Evolutionary conservation across 768 basidiomycete species (phyloP).

Genomic region (Termitomyces sp.): DNA sequence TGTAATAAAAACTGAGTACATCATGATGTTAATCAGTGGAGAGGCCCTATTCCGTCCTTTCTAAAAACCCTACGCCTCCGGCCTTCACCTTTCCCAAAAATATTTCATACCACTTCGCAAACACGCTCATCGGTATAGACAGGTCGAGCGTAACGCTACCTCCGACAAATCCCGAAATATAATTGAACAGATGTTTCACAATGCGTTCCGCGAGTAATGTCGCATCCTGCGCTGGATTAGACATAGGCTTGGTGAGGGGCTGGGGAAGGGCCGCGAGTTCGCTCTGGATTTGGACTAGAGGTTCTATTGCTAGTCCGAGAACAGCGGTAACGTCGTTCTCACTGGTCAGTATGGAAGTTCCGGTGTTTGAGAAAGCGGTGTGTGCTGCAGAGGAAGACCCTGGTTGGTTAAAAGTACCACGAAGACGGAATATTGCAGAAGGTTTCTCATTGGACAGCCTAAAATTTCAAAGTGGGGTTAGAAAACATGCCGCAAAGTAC

Average conservation of each 20-base stretch:
- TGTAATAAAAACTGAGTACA: background rate
- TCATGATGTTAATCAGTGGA: background rate
- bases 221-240: conserved; percentile 39
- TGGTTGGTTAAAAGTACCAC: conserved; percentile 53
- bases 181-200: conserved; percentile 74
- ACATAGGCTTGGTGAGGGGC: conserved; percentile 18
- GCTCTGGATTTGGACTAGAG: conserved; percentile 54
- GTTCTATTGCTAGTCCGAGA: conserved; percentile 80
- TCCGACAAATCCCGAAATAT: conserved; percentile 62
- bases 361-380: conserved; percentile 33
- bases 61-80: conserved; percentile 23
- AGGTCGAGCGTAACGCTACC: conserved; percentile 45
- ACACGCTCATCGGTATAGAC: conserved; percentile 57
- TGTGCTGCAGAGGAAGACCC: conserved; percentile 31
- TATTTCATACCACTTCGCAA: conserved; percentile 71
- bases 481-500: background rate
- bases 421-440: conserved; percentile 82
- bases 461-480: background rate
- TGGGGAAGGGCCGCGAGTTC: conserved; percentile 52
- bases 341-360: conserved; percentile 25
- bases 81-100: conserved; percentile 58
- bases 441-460: conserved; percentile 92
- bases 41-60: conserved; percentile 6
- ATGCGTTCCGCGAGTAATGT: conserved; percentile 62
- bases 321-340: conserved; percentile 61